Conservation (phyloP, 2,329 filamentous ascomycete genomes). For the Lecanicillium sp. region DNA sequence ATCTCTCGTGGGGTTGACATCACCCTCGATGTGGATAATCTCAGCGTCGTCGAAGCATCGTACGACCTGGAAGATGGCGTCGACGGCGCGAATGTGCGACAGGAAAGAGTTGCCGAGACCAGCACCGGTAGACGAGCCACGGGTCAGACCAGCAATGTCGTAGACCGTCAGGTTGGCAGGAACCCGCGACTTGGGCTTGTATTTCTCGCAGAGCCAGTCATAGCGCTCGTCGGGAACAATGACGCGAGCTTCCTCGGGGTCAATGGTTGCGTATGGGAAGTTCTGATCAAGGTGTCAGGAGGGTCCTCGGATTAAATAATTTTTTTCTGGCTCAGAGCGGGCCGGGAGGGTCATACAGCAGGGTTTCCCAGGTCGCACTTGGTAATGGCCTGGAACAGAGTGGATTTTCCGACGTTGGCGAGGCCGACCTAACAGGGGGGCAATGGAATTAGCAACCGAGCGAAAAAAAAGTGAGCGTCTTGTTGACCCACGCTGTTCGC, state of each 20-base stretch:
- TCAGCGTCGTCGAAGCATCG: slow-evolving; percentile 98
- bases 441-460: too few relatives aligned
- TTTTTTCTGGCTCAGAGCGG: slow-evolving; percentile 12
- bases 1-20: slow-evolving; percentile 91
- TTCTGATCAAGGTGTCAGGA: slow-evolving; percentile 52
- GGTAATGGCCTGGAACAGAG: slow-evolving; percentile 98
- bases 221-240: slow-evolving; percentile 93
- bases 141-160: slow-evolving; percentile 94
- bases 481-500: neutral
- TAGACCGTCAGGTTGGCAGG: slow-evolving; percentile 97
- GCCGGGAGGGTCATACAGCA: slow-evolving; percentile 55
- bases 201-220: slow-evolving; percentile 92
- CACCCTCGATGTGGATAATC: slow-evolving; percentile 98
- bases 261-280: slow-evolving; percentile 98
- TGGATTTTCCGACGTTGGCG: slow-evolving; percentile 98
- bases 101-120: slow-evolving; percentile 97
- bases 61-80: slow-evolving; percentile 96
- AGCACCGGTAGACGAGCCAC: slow-evolving; percentile 92
- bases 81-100: slow-evolving; percentile 96
- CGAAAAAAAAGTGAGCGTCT: slow-evolving; percentile 17
- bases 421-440: slow-evolving; percentile 68
- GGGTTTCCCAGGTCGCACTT: slow-evolving; percentile 97
- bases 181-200: slow-evolving; percentile 96
- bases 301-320: slow-evolving; percentile 9
- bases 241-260: slow-evolving; percentile 95